Base-by-base conservation (phyloP, 2,329 filamentous ascomycete species). In the Epicoccum nigrum region DNA sequence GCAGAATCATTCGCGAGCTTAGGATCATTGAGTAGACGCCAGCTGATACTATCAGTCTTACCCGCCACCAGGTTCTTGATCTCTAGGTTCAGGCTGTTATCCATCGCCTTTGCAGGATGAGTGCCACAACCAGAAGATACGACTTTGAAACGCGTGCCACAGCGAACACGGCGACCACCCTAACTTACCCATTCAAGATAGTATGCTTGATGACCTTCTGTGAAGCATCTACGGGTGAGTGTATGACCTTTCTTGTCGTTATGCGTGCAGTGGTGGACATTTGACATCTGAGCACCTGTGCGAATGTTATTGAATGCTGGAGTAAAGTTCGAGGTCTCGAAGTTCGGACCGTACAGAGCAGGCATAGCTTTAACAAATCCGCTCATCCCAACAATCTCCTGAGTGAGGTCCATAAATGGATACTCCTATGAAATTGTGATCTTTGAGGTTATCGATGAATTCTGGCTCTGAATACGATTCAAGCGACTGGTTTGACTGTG, bases 241-340 rank as follows among this genome's bases (percentile, higher is more conserved):
- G n/a, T 15, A 12, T 46, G 44, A 7, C 44, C 34, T 2, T 19
- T 2, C 2, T 8, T 1, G 4, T 33, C 27, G 13, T 33, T 25
- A 20, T 39, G 19, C 4, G 34, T 46, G 11, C 44, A 46, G 15
- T 46, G 44, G 20, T 46, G 44, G 11, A n/a, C 9, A 27, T 46
- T 46, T 1, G 19, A 11, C 43, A 23, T 33, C 13, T 19, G 2
- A 1, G 9, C 27, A 1, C 23, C 44, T 2, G 44, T 46, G 11
- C 44, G 44, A 7, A 46, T 40, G 19, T 46, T 46, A 15, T 25
- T 20, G 12, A 25, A 33, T 2, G 4, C 1, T 2, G 35, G 19
- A 1, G 19, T 19, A 20, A 19, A 46, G 5, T n/a, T 4, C 4
- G 20, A 2, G 12, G 27, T 12, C 2, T 31, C 33, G 9, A 30